Percentiles rank a stretch among this genome's conserved stretches.
These are phyloP conservation scores for Endocarpon pusillum DNA, from an alignment of 495 filamentous ascomycete genomes.

Conservation along the genomic window DNA sequence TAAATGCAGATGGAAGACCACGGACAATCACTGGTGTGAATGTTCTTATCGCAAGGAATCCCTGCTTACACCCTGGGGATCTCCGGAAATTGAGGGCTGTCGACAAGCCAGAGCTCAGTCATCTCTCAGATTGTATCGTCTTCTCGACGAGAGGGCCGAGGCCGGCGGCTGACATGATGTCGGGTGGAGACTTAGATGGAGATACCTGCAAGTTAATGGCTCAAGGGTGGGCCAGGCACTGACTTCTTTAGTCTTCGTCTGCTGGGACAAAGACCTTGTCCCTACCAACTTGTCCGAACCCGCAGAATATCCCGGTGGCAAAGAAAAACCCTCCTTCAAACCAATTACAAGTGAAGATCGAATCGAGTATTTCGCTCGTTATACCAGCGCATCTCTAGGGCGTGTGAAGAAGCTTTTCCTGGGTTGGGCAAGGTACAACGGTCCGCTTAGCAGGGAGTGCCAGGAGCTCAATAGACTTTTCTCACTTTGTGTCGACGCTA, in stretches of 20 bases:
- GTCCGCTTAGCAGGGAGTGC: slow-evolving; percentile 28
- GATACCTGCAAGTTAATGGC: slow-evolving; percentile 24
- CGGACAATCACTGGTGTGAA: slow-evolving; percentile 21
- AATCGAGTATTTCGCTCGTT: slow-evolving; percentile 29
- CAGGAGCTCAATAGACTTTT: slow-evolving; percentile 37
- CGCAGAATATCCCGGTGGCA: slow-evolving; percentile 28
- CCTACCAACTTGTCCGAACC: slow-evolving; percentile 24
- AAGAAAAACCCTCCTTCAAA: slow-evolving; percentile 25
- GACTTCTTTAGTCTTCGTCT: slow-evolving; percentile 27
- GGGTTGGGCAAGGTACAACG: slow-evolving; percentile 29
- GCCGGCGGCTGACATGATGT: slow-evolving; percentile 35
- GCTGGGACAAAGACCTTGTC: slow-evolving; percentile 32
- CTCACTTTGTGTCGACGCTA: slow-evolving; percentile 33
- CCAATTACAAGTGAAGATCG: slow-evolving; percentile 29
- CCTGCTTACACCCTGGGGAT: slow-evolving; percentile 35
- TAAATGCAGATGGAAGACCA: slow-evolving; percentile 23
- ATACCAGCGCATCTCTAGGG: slow-evolving; percentile 29
- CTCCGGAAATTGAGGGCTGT: slow-evolving; percentile 33
- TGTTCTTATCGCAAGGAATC: slow-evolving; percentile 32
- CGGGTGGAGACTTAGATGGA: slow-evolving; percentile 34
- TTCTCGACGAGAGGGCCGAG: slow-evolving; percentile 28
- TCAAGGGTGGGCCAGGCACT: background rate
- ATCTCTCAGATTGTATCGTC: slow-evolving; percentile 34
- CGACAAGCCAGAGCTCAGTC: slow-evolving; percentile 20
- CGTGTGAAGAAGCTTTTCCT: slow-evolving; percentile 33